Percentiles rank a stretch among this genome's conserved stretches.
Conservation (phyloP, 2,329 filamentous ascomycete genomes). For the Grosmannia serpens region DNA sequence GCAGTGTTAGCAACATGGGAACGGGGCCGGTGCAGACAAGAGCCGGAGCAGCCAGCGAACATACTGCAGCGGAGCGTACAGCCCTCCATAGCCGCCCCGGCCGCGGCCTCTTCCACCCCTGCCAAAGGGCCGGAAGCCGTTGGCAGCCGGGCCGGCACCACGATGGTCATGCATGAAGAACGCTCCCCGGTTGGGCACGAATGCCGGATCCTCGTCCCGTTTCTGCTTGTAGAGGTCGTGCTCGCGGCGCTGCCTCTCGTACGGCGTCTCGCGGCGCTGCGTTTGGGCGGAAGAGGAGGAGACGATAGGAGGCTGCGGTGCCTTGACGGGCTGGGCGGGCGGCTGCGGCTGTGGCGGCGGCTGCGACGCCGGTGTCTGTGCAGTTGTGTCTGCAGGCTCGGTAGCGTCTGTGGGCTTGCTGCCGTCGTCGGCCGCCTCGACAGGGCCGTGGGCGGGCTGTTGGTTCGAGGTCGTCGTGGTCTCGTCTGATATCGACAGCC, state of each 20-base stretch:
- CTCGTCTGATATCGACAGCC: conserved; percentile 26
- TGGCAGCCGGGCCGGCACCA: conserved; percentile 62
- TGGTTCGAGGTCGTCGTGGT: conserved; percentile 4
- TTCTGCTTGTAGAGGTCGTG: conserved; percentile 86
- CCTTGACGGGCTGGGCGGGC: conserved; percentile 8
- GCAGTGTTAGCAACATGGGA: not conserved
- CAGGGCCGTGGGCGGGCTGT: conserved; percentile 12
- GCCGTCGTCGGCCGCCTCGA: not conserved
- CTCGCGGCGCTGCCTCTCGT: conserved; percentile 67
- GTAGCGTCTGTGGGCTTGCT: not conserved
- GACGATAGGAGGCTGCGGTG: conserved; percentile 23
- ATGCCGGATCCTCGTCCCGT: conserved; percentile 78
- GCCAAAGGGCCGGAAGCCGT: conserved; percentile 62
- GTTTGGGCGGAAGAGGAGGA: conserved; percentile 6
- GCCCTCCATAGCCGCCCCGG: conserved; percentile 41
- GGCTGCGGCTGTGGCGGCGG: not conserved
- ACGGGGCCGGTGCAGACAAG: conserved; percentile 2
- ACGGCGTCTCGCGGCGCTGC: conserved; percentile 35
- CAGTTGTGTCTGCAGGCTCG: conserved; percentile 14
- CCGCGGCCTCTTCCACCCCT: conserved; percentile 51
- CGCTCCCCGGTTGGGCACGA: conserved; percentile 84
- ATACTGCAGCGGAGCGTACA: conserved; percentile 53
- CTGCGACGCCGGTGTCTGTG: not conserved
- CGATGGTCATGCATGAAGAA: conserved; percentile 98
- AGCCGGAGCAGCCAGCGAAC: conserved; percentile 20